These are phyloP conservation scores for Phlegmacium glaucopus DNA, from an alignment of 768 basidiomycete species.

Conservation along the genomic window DNA sequence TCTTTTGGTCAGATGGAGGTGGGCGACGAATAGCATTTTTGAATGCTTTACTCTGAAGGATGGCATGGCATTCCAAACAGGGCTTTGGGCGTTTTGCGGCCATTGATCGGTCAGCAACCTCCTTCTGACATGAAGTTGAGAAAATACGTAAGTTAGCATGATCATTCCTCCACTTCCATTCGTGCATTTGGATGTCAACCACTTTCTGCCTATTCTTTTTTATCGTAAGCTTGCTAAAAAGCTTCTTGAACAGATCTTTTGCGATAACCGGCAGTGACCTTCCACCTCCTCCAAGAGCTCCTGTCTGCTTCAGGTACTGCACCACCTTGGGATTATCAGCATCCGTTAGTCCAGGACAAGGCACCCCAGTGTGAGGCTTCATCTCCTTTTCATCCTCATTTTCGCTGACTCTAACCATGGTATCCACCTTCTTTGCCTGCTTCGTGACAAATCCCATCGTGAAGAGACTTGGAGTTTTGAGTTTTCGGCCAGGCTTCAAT, in stretches of 20 bases:
- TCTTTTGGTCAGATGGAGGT: neutral
- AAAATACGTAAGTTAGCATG: conserved; percentile 2
- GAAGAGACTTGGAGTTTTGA: neutral
- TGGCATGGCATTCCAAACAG: neutral
- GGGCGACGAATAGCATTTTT: neutral
- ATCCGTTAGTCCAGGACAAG: conserved; percentile 9
- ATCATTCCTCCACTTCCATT: conserved; percentile 26
- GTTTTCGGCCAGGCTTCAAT: neutral
- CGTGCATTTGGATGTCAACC: conserved; percentile 8
- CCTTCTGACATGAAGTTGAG: conserved; percentile 2
- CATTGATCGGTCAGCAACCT: neutral
- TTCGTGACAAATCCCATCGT: neutral
- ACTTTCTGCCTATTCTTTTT: conserved; percentile 3
- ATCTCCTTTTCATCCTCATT: neutral
- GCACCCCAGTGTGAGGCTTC: neutral
- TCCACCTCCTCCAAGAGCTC: conserved; percentile 11
- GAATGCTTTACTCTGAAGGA: neutral
- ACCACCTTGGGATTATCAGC: neutral
- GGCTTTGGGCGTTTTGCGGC: neutral
- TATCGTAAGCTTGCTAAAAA: conserved; percentile 2
- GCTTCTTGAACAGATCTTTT: neutral
- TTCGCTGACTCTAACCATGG: no score
- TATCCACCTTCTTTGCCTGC: neutral
- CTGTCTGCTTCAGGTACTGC: conserved; percentile 12
- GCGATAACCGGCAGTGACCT: conserved; percentile 8